phyloP scores from a whole-genome alignment of 2,329 filamentous ascomycete genomes.

The Zasmidium citrigriseum region DNA sequence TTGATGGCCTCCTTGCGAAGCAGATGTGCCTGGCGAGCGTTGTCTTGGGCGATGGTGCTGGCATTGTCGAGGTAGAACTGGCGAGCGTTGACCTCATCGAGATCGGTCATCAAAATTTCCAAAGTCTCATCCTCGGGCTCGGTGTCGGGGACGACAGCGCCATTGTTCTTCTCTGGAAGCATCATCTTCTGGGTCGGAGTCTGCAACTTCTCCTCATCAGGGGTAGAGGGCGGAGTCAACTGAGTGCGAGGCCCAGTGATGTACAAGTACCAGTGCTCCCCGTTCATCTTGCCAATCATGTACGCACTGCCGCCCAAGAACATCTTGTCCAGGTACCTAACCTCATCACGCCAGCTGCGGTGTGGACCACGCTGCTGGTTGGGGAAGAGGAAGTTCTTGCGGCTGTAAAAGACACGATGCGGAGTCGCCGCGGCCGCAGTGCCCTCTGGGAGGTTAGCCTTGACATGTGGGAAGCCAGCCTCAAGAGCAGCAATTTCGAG shows the following conservation, averaged over 20 bases:
- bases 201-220: slow-evolving; percentile 54
- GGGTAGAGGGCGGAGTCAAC: slow-evolving; percentile 81
- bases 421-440: slow-evolving; percentile 78
- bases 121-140: slow-evolving; percentile 68
- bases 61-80: slow-evolving; percentile 76
- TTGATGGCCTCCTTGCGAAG: slow-evolving; percentile 62
- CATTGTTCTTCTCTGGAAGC: slow-evolving; percentile 56
- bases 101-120: slow-evolving; percentile 68
- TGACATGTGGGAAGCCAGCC: slow-evolving; percentile 84
- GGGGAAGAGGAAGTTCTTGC: slow-evolving; percentile 97
- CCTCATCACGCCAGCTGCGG: slow-evolving; percentile 96
- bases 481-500: slow-evolving; percentile 86
- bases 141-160: slow-evolving; percentile 24
- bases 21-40: slow-evolving; percentile 66
- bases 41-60: slow-evolving; percentile 84
- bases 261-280: slow-evolving; percentile 98
- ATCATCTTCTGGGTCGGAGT: slow-evolving; percentile 62
- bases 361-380: slow-evolving; percentile 93
- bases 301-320: slow-evolving; percentile 94
- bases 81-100: slow-evolving; percentile 65
- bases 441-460: slow-evolving; percentile 65
- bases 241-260: slow-evolving; percentile 81
- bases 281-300: slow-evolving; percentile 99
- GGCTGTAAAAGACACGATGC: slow-evolving; percentile 96
- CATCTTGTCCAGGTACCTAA: slow-evolving; percentile 86